Base-by-base conservation (phyloP, 208 protist species). In the Crithidia sp. region DNA sequence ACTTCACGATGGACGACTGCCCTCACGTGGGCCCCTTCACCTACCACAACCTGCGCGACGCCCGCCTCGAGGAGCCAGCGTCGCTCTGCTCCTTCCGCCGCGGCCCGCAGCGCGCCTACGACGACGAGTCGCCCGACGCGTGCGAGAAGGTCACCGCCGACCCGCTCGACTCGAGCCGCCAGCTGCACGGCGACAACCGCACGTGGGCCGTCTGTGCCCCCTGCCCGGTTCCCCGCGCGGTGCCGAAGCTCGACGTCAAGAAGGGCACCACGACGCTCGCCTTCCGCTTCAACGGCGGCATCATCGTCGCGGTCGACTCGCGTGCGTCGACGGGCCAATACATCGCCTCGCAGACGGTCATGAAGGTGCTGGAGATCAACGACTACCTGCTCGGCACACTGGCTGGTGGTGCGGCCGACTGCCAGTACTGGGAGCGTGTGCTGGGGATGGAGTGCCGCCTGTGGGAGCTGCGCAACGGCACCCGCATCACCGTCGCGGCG, bases 351-450 rank as follows among this genome's bases (percentile, higher is more conserved):
- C 93, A 98, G 84, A 99, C 96, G 17, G 99, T 99, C 28, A 98
- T 99, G 88, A 99, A 99, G 88, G 98, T 99, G 43, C 98, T 99
- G 76, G 95, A 99, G 81, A 99, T 99, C 80, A 99, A 99, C 87
- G 95, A 98, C 44, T 99, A 98, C 80, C 80, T 99, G 8, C 86
- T 99, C 8, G 99, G 99, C 54, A 99, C 99, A 9, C 99, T 99
- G 98, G 99, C 99, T 57, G 97, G 98, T 69, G 99, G 99, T 88
- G 99, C 99, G 39, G 99, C 99, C 4, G 99, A 99, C 85, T 99
- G 99, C 90, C 88, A 97, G 67, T 99, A 98, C 90, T 99, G 99
- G 99, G 96, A 99, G 81, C 89, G 99, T 45, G 92, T 99, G 43
- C 91, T 99, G 7, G 96, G 96, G 16, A 90, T 94, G 81, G 90